phyloP scores from a whole-genome alignment of 2,329 filamentous ascomycete genomes.

The Triangularia verruculosa region DNA sequence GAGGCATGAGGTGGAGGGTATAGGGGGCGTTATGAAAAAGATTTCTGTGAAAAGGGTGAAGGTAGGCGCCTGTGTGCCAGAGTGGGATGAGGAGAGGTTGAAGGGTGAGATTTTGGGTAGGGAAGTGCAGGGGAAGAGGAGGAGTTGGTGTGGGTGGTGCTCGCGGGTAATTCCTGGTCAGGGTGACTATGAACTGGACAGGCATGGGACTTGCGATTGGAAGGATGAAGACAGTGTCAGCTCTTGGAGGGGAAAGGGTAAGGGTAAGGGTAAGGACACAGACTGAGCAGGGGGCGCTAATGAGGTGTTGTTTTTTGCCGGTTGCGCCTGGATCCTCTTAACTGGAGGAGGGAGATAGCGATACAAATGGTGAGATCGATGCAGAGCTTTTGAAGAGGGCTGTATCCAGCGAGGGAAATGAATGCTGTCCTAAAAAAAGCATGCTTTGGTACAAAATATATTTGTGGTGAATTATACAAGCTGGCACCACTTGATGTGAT shows the following conservation, averaged over 20 bases:
- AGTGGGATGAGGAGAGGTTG: slow-evolving; percentile 75
- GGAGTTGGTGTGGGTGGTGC: slow-evolving; percentile 95
- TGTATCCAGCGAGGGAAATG: background rate
- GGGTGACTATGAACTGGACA: slow-evolving; percentile 39
- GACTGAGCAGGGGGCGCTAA: background rate
- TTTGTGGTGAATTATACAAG: background rate
- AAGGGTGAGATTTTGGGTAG: slow-evolving; percentile 63
- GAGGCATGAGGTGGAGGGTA: slow-evolving; percentile 85
- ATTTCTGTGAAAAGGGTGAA: slow-evolving; percentile 80
- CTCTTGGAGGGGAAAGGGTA: background rate
- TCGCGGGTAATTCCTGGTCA: slow-evolving; percentile 66
- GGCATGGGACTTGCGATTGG: slow-evolving; percentile 14
- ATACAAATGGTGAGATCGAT: background rate
- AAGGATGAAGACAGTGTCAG: slow-evolving; percentile 1
- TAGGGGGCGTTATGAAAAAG: slow-evolving; percentile 83
- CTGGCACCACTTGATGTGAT: background rate
- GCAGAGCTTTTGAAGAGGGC: background rate
- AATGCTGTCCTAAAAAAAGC: background rate
- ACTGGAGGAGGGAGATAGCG: background rate
- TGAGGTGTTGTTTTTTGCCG: background rate
- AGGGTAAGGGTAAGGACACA: slow-evolving; percentile 2
- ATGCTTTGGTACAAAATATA: background rate
- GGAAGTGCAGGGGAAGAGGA: slow-evolving; percentile 64
- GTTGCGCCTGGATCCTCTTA: background rate
- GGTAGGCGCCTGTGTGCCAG: slow-evolving; percentile 80